A percentile compares a stretch with the other conserved stretches of the same genome.
phyloP scores from a whole-genome alignment of 371 early-diverging fungal genomes.

The Cladochytrium tenue region DNA sequence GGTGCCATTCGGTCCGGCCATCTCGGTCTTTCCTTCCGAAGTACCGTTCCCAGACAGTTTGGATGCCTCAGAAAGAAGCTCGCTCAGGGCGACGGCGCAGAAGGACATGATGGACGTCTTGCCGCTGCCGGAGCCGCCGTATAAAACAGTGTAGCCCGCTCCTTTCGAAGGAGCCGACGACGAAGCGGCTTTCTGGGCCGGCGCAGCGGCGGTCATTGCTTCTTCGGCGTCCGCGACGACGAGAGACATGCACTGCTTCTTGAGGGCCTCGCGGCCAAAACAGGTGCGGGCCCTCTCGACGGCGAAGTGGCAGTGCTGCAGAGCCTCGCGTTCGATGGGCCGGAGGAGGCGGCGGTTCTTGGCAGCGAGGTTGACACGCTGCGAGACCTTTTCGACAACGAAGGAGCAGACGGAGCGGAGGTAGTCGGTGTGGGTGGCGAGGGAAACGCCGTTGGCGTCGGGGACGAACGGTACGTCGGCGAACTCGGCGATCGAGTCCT shows the following conservation, averaged over 20 bases:
- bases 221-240: too few relatives aligned
- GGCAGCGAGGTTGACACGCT: background rate
- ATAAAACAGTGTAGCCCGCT: too few relatives aligned
- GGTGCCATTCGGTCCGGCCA: too few relatives aligned
- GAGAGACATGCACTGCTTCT: background rate
- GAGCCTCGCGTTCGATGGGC: background rate
- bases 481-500: background rate
- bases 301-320: background rate
- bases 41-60: too few relatives aligned
- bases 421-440: background rate
- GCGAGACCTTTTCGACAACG: background rate
- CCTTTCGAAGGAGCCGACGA: too few relatives aligned
- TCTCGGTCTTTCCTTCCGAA: too few relatives aligned
- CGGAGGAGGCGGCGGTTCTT: background rate
- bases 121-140: background rate
- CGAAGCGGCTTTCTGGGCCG: too few relatives aligned
- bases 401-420: background rate
- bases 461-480: background rate
- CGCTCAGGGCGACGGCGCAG: background rate
- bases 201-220: too few relatives aligned
- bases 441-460: background rate
- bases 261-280: background rate
- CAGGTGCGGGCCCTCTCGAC: background rate
- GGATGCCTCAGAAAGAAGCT: background rate
- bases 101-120: background rate